A percentile compares a stretch with the other conserved stretches of the same genome.
These are phyloP conservation scores for Comarum palustre DNA, from an alignment of 306 rosid genomes.

Conservation along the genomic window DNA sequence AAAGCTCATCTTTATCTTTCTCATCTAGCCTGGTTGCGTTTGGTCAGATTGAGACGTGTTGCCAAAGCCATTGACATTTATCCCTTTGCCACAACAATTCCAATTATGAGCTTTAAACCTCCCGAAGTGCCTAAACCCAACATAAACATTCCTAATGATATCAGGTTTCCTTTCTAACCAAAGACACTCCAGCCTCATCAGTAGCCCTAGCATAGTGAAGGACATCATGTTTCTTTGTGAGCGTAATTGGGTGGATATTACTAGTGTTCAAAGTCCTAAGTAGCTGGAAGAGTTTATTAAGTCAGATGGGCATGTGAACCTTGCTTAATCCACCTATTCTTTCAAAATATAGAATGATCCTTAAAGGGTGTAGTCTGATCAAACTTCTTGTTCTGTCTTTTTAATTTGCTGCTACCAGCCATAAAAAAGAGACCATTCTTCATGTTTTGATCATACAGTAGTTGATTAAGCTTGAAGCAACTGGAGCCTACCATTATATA, in stretches of 20 bases:
- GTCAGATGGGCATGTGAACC: constrained; percentile 29
- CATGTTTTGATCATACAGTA: constrained; percentile 1
- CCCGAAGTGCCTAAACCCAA: not conserved
- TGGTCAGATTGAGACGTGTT: constrained; percentile 60
- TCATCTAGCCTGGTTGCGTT: constrained; percentile 31
- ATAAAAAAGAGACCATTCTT: not conserved
- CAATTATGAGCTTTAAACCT: constrained; percentile 6
- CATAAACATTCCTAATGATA: not conserved
- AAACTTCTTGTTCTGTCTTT: not conserved
- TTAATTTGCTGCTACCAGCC: not conserved
- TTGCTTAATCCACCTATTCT: constrained; percentile 18
- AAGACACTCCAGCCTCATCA: not conserved
- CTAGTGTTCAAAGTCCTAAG: not conserved
- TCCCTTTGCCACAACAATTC: constrained; percentile 24
- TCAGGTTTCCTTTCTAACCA: not conserved
- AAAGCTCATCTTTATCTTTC: constrained; percentile 36
- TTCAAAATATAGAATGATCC: not conserved
- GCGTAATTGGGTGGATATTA: not conserved
- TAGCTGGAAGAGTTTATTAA: constrained; percentile 22
- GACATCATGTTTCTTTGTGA: not conserved
- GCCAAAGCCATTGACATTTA: constrained; percentile 46
- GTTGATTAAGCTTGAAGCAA: constrained; percentile 15
- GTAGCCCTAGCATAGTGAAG: not conserved
- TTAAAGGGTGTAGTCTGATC: not conserved
- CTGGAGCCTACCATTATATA: not conserved